A percentile compares a stretch with the other conserved stretches of the same genome.
These are phyloP conservation scores for Dioscorea zingiberensis DNA, from an alignment of 106 monocot species.

Conservation along the genomic window DNA sequence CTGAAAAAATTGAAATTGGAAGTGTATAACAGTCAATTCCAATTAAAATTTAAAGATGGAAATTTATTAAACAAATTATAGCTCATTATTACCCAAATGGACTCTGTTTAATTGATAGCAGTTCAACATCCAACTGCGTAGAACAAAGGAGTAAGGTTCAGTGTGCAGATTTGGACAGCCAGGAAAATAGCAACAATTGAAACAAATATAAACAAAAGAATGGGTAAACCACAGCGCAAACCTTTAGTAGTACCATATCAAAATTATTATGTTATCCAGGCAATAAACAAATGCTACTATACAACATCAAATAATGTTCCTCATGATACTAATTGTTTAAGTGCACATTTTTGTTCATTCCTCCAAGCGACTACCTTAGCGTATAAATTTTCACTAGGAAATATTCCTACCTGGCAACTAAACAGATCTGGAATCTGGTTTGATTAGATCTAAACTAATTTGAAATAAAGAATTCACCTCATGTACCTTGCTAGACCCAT, in stretches of 20 bases:
- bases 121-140: conserved; percentile 53
- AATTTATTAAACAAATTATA: background rate
- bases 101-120: conserved; percentile 57
- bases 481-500: no score
- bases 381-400: no score
- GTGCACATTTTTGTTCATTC: no score
- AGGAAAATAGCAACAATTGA: background rate
- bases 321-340: no score
- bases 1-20: conserved; percentile 8
- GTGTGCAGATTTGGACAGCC: background rate
- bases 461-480: no score
- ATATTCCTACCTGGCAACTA: no score
- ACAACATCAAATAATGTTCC: no score
- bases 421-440: no score
- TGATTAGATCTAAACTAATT: no score
- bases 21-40: background rate
- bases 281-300: no score
- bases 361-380: no score
- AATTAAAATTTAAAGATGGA: background rate
- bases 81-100: conserved; percentile 45
- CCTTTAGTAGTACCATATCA: background rate
- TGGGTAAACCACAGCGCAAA: background rate
- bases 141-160: background rate
- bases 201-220: background rate
- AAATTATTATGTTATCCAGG: no score